Evolutionary conservation across 768 basidiomycete genomes (phyloP), one percentile per base, ranked within the genome.

Genomic region (Collybia nuda): DNA sequence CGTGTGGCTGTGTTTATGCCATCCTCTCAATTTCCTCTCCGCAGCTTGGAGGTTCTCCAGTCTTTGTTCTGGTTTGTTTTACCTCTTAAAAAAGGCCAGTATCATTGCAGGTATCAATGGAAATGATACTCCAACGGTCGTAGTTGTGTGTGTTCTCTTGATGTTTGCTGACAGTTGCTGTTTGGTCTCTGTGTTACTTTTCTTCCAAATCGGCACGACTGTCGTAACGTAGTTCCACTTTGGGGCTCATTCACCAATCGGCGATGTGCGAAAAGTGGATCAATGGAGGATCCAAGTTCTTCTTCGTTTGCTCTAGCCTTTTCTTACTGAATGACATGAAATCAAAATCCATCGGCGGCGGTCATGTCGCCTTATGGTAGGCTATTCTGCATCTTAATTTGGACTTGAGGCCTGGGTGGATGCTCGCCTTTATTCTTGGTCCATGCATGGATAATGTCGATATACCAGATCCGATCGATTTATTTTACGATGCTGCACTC

Each of bases 1-100:
- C 58, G 56, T 51, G 54, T 58, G 57, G 57, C 57, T 50, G 54
- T 58, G 53, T 32, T 32, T 32, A 32, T 32, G 32, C 12, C 12
- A 6, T 32, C 32, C 14, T 14, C 12, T 5, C 6, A 32, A 32
- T 11, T 32, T 32, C 12, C 22, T 19, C 19, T 15, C 14, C 41
- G 28, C 28, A 6, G 41, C 19, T 28, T 15, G 5, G 5, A 41
- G 14, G 14, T 11, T 3, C 32, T 32, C 14, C 9, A 11, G 32
- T 32, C 7, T 6, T 32, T 32, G n/a, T n/a, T n/a, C n/a, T n/a
- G n/a, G n/a, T n/a, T 14, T 32, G 12, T 14, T 32, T 32, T 2
- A 32, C 32, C 32, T 11, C 12, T 9, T 9, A 11, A 32, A 32
- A 11, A 6, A 32, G 9, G 6, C 14, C 14, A 11, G 32, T 3